Evolutionary conservation across 2,329 filamentous ascomycete genomes (phyloP), one percentile per base, ranked within the genome.

Genomic region (Colletotrichum chlorophyti): DNA sequence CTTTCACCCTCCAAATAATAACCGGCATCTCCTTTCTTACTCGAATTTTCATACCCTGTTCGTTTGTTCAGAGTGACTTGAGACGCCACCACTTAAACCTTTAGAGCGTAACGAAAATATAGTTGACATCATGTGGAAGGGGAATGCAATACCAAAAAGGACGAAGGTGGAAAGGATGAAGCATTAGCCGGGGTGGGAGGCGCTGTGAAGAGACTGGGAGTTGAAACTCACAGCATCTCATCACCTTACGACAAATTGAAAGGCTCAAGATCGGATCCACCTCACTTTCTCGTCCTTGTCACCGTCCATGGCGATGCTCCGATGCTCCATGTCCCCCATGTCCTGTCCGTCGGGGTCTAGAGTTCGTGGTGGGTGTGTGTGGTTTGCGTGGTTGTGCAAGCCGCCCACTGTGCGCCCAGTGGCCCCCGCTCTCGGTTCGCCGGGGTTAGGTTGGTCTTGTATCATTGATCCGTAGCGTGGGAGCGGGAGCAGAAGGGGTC

Each of bases 401-500:
- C 23, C 38, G 32, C 53, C 31, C 53, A 52, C 26, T 43, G 51
- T 59, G 26, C 57, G 14, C 35, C 21, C 14, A 29, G 57, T 23
- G 52, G 21, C 27, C 51, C 57, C 38, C 24, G 52, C 57, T 50
- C 38, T 43, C 45, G 11, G 35, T 53, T 55, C 37, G 45, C 27
- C 32, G 43, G 51, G 38, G 27, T 43, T 53, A 21, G 45, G 17
- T 42, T 45, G 38, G 21, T 42, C 37, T 55, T 50, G 55, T 43
- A 47, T 45, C 55, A 49, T 45, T 34, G 43, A 59, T 49, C 51
- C 43, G 43, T 49, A 55, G 51, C 43, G 42, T 38, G 27, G 37
- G 21, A 43, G 48, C 41, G 27, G 27, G 38, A 45, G 55, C n/a
- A n/a, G n/a, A n/a, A n/a, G n/a, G n/a, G n/a, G n/a, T n/a, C n/a